Evolutionary conservation across 108 stramenopile genomes (phyloP).

Genomic region (Nannochloropsis gaditana): DNA sequence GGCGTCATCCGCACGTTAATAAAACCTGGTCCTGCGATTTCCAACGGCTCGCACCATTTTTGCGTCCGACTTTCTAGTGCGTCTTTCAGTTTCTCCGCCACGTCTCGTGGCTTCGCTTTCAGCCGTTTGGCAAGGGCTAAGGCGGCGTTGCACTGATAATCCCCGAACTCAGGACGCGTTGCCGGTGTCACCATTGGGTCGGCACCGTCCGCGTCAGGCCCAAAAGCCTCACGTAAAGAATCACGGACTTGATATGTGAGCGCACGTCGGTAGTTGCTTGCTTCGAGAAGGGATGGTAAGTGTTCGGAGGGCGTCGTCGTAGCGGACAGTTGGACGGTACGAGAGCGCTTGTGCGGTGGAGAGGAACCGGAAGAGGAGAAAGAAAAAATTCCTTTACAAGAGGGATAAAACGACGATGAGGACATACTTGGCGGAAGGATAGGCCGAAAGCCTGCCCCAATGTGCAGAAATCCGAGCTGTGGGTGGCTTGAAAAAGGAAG

Average conservation of each 20-base stretch:
- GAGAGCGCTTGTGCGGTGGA: neutral
- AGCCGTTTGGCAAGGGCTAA: conserved; percentile 51
- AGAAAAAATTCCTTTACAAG: neutral
- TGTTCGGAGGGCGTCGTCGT: neutral
- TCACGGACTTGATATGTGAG: conserved; percentile 38
- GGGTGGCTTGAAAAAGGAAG: too few relatives aligned
- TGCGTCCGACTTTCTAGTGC: conserved; percentile 13
- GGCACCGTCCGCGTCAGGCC: conserved; percentile 26
- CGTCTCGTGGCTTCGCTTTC: conserved; percentile 41
- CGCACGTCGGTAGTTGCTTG: conserved; percentile 23
- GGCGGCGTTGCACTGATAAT: conserved; percentile 57
- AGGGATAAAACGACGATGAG: neutral
- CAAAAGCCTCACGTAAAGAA: conserved; percentile 35
- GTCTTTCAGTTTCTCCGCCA: conserved; percentile 44
- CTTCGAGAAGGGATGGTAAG: neutral
- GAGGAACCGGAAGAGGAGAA: neutral
- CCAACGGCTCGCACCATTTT: conserved; percentile 31
- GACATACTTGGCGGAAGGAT: neutral
- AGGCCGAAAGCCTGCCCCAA: too few relatives aligned
- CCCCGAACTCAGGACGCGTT: conserved; percentile 49
- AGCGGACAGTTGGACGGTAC: neutral
- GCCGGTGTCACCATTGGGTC: conserved; percentile 46
- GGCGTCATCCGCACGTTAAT: conserved; percentile 43
- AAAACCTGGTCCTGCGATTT: conserved; percentile 52
- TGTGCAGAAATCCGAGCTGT: too few relatives aligned